A percentile compares a stretch with the other conserved stretches of the same genome.
These are phyloP conservation scores for Oryza meridionalis DNA, from an alignment of 176 grass and related monocot species.

Conservation along the genomic window DNA sequence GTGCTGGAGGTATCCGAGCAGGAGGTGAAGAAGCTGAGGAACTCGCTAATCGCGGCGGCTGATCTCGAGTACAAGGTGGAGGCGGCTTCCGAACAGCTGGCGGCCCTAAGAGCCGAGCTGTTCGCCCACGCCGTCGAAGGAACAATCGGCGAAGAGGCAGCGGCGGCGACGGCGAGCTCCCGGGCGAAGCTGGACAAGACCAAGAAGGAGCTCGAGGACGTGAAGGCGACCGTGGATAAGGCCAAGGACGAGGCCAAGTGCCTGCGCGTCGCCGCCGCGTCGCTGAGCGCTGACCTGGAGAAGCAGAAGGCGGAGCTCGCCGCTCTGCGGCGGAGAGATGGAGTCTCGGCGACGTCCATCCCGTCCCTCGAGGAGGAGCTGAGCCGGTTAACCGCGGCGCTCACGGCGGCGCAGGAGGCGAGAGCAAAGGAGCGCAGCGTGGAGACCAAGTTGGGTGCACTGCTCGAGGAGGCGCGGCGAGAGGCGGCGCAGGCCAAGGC, in stretches of 20 bases:
- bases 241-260: conserved; percentile 51
- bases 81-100: conserved; percentile 47
- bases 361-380: conserved; percentile 63
- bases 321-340: conserved; percentile 43
- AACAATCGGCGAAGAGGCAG: conserved; percentile 17
- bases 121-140: conserved; percentile 39
- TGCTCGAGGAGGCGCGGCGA: conserved; percentile 42
- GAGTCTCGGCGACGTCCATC: conserved; percentile 29
- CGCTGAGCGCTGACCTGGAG: conserved; percentile 53
- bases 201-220: conserved; percentile 58
- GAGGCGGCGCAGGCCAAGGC: conserved; percentile 58
- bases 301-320: conserved; percentile 52
- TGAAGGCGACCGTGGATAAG: conserved; percentile 52
- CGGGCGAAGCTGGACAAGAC: conserved; percentile 10
- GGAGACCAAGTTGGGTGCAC: not conserved
- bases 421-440: conserved; percentile 38
- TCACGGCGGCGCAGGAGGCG: conserved; percentile 21
- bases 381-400: conserved; percentile 33
- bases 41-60: conserved; percentile 33
- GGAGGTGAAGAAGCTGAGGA: conserved; percentile 45
- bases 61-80: conserved; percentile 58
- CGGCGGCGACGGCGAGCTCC: not conserved
- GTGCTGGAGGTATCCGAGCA: conserved; percentile 57
- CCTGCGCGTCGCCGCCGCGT: conserved; percentile 56
- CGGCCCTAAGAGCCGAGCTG: conserved; percentile 60